Evolutionary conservation across 306 rosid species (phyloP).

Genomic region (Trifolium fragiferum): DNA sequence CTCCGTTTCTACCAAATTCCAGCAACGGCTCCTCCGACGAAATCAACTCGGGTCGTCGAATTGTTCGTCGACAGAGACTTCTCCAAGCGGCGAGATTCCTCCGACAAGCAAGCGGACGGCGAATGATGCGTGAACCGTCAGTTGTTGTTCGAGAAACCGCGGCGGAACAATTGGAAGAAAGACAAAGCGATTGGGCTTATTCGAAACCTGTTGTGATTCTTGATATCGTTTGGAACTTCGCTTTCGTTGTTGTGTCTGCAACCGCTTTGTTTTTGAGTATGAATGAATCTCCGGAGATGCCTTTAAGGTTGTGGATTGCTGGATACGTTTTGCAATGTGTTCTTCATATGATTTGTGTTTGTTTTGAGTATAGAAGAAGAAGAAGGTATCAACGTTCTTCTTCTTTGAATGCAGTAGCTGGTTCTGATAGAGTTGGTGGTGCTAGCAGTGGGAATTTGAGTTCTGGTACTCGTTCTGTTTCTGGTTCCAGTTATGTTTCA

Average conservation of each 20-base stretch:
- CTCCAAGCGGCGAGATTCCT: constrained; percentile 90
- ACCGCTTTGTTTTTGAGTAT: constrained; percentile 61
- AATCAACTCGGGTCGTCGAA: constrained; percentile 58
- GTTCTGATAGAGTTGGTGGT: constrained; percentile 52
- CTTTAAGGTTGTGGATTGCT: constrained; percentile 77
- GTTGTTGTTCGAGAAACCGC: constrained; percentile 88
- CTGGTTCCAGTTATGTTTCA: constrained; percentile 47
- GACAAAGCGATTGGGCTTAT: constrained; percentile 99
- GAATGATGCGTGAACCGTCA: constrained; percentile 94
- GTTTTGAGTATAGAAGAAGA: constrained; percentile 69
- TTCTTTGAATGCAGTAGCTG: constrained; percentile 37
- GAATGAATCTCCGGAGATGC: constrained; percentile 70
- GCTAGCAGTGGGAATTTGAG: constrained; percentile 51
- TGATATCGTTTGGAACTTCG: constrained; percentile 85
- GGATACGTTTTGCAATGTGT: constrained; percentile 84
- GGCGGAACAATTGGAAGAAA: constrained; percentile 93
- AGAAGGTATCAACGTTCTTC: constrained; percentile 47
- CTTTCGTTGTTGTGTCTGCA: constrained; percentile 72
- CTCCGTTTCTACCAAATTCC: constrained; percentile 67
- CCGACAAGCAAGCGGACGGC: constrained; percentile 84
- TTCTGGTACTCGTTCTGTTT: constrained; percentile 32
- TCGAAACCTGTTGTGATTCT: constrained; percentile 91
- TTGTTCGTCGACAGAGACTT: constrained; percentile 72
- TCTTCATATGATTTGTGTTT: constrained; percentile 82
- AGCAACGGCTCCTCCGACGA: constrained; percentile 65